Evolutionary conservation across 1,284 basidiomycete genomes (phyloP).

Genomic region (Kalmanozyma brasiliensis): DNA sequence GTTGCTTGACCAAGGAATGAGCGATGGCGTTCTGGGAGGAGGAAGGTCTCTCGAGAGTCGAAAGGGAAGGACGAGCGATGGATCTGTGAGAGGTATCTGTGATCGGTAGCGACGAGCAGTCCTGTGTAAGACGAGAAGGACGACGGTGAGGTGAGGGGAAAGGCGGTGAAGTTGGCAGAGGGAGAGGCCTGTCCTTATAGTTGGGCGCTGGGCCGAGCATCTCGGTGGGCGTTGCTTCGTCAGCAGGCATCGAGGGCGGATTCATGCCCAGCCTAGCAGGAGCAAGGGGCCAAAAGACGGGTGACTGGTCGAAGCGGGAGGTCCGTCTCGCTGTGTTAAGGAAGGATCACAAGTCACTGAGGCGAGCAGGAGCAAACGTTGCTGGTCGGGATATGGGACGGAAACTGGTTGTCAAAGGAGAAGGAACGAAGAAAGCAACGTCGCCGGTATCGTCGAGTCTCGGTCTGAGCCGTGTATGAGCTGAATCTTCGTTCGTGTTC

Average conservation of each 20-base stretch:
- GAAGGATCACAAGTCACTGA: too few relatives aligned
- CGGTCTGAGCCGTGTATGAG: too few relatives aligned
- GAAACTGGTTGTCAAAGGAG: too few relatives aligned
- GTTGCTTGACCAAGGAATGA: not conserved
- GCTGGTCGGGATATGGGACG: too few relatives aligned
- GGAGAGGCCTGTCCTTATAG: constrained; percentile 3
- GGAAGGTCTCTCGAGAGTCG: not conserved
- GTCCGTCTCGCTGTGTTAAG: too few relatives aligned
- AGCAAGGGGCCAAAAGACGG: not conserved
- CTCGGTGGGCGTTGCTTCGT: not conserved
- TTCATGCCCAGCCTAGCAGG: not conserved
- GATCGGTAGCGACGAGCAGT: not conserved
- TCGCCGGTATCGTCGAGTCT: too few relatives aligned
- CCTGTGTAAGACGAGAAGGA: not conserved
- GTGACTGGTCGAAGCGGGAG: too few relatives aligned
- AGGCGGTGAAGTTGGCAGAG: too few relatives aligned
- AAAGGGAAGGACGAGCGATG: too few relatives aligned
- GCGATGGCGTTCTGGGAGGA: not conserved
- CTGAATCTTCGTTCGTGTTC: not conserved
- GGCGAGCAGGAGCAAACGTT: too few relatives aligned
- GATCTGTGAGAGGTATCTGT: not conserved
- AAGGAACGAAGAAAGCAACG: too few relatives aligned
- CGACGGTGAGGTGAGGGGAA: not conserved
- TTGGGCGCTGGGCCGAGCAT: not conserved
- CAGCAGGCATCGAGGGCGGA: constrained; percentile 1